Percentiles rank a stretch among this genome's conserved stretches.
phyloP scores from a whole-genome alignment of 148 eudicot species.

The Chenopodium quinoa region DNA sequence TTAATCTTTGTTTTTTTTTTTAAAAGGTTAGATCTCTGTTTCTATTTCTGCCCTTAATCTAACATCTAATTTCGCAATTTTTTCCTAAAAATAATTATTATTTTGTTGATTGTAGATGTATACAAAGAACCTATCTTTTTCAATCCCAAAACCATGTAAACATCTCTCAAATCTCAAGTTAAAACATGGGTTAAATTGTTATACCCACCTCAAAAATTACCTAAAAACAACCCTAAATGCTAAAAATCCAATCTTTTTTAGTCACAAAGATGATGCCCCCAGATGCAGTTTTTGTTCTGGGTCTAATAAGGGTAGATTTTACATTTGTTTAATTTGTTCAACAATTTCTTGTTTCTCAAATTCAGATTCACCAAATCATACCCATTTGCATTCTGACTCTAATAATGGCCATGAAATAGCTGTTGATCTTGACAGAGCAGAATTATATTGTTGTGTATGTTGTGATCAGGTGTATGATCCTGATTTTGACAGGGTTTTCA shows the following conservation, averaged over 20 bases:
- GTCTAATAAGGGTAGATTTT: slow-evolving; percentile 43
- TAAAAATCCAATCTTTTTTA: slow-evolving; percentile 18
- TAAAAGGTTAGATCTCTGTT: slow-evolving; percentile 25
- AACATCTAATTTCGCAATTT: slow-evolving; percentile 20
- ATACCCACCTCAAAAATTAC: slow-evolving; percentile 38
- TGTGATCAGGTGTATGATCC: slow-evolving; percentile 72
- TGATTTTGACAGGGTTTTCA: slow-evolving; percentile 54
- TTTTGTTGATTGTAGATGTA: slow-evolving; percentile 19
- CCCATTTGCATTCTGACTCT: slow-evolving; percentile 43
- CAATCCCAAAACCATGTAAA: slow-evolving; percentile 55
- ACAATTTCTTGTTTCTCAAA: slow-evolving; percentile 41
- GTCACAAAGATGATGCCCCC: slow-evolving; percentile 30
- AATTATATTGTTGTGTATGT: slow-evolving; percentile 51
- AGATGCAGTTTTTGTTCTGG: slow-evolving; percentile 53
- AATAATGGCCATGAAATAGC: slow-evolving; percentile 47
- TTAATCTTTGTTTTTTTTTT: not conserved
- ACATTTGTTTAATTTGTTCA: slow-evolving; percentile 57
- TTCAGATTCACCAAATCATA: slow-evolving; percentile 45
- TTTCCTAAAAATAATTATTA: not conserved
- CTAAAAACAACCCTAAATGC: slow-evolving; percentile 36
- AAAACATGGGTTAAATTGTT: slow-evolving; percentile 45
- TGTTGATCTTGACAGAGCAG: slow-evolving; percentile 58
- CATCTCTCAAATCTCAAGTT: slow-evolving; percentile 57
- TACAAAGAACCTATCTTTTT: slow-evolving; percentile 25
- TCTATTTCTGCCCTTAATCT: not conserved